Conservation (phyloP, 2,329 filamentous ascomycete genomes). For the Bretziella fagacearum region DNA sequence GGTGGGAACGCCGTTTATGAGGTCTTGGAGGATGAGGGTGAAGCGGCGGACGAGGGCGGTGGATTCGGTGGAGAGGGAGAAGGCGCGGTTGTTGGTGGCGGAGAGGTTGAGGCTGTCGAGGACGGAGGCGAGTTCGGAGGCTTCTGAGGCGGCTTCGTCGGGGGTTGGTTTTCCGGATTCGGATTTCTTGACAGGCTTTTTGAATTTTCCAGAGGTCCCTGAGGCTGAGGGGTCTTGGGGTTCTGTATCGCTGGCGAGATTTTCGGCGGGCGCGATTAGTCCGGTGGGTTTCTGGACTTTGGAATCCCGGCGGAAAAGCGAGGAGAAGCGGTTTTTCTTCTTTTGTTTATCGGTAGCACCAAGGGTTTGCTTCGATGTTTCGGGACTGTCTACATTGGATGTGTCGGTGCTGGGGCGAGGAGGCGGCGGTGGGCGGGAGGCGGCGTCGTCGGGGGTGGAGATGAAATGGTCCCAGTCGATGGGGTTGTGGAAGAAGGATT, state of each 20-base stretch:
- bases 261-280: constrained; percentile 22
- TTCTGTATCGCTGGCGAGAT: not conserved
- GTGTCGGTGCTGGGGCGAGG: constrained; percentile 22
- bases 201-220: not conserved
- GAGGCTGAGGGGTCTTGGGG: not conserved
- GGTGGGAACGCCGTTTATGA: constrained; percentile 81
- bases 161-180: not conserved
- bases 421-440: constrained; percentile 36
- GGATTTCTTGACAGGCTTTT: not conserved
- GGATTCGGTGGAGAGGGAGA: constrained; percentile 70
- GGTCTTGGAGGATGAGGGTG: constrained; percentile 78
- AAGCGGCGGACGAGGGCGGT: constrained; percentile 54
- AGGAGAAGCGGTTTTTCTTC: constrained; percentile 22
- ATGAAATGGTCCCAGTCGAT: constrained; percentile 21
- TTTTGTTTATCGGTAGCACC: constrained; percentile 18
- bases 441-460: constrained; percentile 24
- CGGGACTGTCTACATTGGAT: constrained; percentile 14
- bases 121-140: constrained; percentile 59
- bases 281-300: no score
- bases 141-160: constrained; percentile 31
- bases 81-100: constrained; percentile 69
- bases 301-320: constrained; percentile 24
- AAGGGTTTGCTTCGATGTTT: no score
- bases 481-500: constrained; percentile 39
- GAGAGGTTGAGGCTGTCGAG: constrained; percentile 73